Conservation (phyloP, 192 early-diverging fungal species). For the Endogone sp. region DNA sequence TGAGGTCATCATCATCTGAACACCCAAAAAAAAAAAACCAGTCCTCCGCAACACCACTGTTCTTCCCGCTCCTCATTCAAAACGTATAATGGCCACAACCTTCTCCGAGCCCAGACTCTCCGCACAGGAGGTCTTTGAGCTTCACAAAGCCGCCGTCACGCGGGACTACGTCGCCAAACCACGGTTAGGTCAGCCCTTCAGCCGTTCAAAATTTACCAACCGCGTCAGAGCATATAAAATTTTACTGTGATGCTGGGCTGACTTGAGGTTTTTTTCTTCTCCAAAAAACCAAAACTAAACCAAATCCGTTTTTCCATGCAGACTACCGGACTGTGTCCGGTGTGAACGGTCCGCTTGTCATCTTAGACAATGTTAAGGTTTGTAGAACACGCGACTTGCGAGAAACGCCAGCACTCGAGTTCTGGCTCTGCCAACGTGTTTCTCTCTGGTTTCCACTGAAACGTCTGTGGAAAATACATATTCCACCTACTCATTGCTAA, state of each 20-base stretch:
- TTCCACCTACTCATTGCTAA: background rate
- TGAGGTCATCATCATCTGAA: too few relatives aligned
- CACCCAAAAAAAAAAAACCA: too few relatives aligned
- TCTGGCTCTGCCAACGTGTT: background rate
- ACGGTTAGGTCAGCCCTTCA: conserved; percentile 66
- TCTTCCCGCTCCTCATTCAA: too few relatives aligned
- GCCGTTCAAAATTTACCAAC: too few relatives aligned
- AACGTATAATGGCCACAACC: conserved; percentile 10
- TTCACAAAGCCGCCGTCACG: conserved; percentile 85
- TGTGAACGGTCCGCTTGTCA: conserved; percentile 97
- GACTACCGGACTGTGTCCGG: conserved; percentile 97
- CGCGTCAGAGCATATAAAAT: background rate
- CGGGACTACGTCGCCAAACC: conserved; percentile 83
- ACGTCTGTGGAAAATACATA: background rate
- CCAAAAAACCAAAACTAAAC: conserved; percentile 14
- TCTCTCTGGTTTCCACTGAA: background rate
- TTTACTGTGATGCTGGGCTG: background rate
- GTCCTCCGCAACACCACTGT: too few relatives aligned
- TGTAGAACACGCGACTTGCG: background rate
- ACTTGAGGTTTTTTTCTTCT: background rate
- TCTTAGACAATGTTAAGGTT: conserved; percentile 98
- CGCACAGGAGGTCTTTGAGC: conserved; percentile 65
- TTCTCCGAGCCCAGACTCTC: conserved; percentile 26
- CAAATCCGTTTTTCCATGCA: conserved; percentile 26
- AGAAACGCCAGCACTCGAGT: background rate